Evolutionary conservation across 148 eudicot species (phyloP).

Genomic region (Rhododendron mucronatum): DNA sequence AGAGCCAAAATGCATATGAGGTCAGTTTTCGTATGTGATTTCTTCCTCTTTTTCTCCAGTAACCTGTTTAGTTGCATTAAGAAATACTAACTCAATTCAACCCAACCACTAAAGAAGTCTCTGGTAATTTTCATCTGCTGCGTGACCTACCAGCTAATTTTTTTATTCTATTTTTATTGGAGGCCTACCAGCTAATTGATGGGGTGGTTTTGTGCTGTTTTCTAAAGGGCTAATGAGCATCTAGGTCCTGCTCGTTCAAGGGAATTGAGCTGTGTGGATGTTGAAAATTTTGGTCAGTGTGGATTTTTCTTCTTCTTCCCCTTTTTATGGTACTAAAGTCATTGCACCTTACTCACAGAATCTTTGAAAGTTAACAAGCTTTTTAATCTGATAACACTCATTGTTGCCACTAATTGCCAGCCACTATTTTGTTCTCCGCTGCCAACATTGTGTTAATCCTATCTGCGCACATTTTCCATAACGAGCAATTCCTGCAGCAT

Average conservation of each 20-base stretch:
- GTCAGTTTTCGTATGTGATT: background rate
- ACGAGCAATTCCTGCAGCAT: background rate
- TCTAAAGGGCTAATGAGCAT: background rate
- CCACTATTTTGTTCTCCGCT: background rate
- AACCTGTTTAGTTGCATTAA: background rate
- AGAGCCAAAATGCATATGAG: conserved; percentile 3
- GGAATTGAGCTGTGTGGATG: background rate
- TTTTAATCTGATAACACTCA: background rate
- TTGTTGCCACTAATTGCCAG: background rate
- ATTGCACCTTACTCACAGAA: background rate
- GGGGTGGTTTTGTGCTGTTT: background rate
- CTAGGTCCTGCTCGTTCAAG: background rate
- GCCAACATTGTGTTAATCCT: background rate
- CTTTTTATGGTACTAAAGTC: background rate
- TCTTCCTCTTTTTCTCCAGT: background rate
- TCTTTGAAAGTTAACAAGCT: background rate
- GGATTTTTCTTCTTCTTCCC: background rate
- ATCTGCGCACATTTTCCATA: background rate
- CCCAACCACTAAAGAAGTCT: background rate
- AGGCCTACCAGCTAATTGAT: background rate
- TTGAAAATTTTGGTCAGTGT: background rate
- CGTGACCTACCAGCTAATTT: background rate
- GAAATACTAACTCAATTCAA: background rate
- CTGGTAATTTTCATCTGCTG: background rate
- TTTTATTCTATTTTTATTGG: no score